Conservation (phyloP, 192 early-diverging fungal species). For the Chytriomyces confervae region DNA sequence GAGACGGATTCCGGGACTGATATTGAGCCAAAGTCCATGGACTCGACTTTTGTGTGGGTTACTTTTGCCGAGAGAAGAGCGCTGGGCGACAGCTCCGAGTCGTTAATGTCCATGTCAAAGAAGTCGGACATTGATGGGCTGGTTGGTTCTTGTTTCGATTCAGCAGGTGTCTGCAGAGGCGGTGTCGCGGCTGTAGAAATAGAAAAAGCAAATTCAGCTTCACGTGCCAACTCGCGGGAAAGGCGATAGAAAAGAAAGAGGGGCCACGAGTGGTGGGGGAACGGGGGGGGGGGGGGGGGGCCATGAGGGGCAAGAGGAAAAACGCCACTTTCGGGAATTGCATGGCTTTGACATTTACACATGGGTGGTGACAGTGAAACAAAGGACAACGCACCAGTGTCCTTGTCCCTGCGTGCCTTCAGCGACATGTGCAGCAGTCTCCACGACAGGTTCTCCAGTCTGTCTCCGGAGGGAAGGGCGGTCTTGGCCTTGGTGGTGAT, state of each 20-base stretch:
- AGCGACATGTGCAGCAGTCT: constrained; percentile 77
- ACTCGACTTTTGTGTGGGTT: not conserved
- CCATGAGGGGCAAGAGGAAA: not conserved
- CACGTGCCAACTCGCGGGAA: not conserved
- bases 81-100: not conserved
- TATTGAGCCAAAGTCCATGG: not conserved
- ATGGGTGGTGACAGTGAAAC: not conserved
- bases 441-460: constrained; percentile 86
- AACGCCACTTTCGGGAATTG: no score
- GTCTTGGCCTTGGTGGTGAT: constrained; percentile 82
- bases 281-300: not conserved
- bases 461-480: constrained; percentile 72
- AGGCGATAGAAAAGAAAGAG: not conserved
- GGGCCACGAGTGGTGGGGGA: not conserved
- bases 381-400: not conserved
- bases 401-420: constrained; percentile 37
- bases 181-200: not conserved
- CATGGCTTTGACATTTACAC: no score
- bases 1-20: not conserved
- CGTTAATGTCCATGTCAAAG: constrained; percentile 17
- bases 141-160: constrained; percentile 7
- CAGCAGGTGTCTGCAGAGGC: not conserved
- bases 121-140: constrained; percentile 12
- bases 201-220: not conserved
- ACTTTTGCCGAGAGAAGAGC: not conserved